Evolutionary conservation across 345 rosid species (phyloP), one percentile per base, ranked within the genome.

Genomic region (Populus pruinosa): DNA sequence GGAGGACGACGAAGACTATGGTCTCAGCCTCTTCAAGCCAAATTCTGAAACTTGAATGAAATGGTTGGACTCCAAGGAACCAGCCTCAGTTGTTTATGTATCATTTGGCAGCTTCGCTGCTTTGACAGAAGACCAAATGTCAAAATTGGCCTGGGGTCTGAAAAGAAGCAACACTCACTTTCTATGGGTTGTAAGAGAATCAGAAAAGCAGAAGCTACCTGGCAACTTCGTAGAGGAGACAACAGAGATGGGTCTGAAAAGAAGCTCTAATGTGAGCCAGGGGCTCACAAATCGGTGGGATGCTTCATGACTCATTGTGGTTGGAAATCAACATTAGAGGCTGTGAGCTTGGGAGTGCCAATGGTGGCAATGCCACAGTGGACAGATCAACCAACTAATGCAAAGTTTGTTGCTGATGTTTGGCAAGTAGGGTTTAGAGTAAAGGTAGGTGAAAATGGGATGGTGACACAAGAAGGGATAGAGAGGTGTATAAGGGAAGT

Each of bases 231-330:
- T 72, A 0, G 83, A 86, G 13, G 91, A 87, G 27, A 70, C 69
- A 11, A 55, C 82, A 14, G 82, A 83, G 18, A 86, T 41, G 38
- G 91, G 87, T 1, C 17, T n/a, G n/a, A n/a, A n/a, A n/a, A n/a
- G n/a, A n/a, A n/a, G n/a, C n/a, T n/a, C n/a, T n/a, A n/a, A n/a
- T n/a, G n/a, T n/a, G n/a, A n/a, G n/a, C n/a, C n/a, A n/a, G n/a
- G n/a, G 8, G 83, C 90, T 17, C 76, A 81, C 77, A 82, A 76
- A 62, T 79, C 90, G 9, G 67, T 85, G 0, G 95, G 93, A 56
- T 91, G 91, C 63, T 91, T 91, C 76, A 72, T 91, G 53, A 89
- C 86, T 2, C 95, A 91, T 17, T 85, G 91, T 61, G 91, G 95
- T 1, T 91, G 95, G 95, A 91, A 91, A 70, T 89, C 89, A 4